Conservation (phyloP, 2,329 filamentous ascomycete genomes). For the Fusarium coffeatum region DNA sequence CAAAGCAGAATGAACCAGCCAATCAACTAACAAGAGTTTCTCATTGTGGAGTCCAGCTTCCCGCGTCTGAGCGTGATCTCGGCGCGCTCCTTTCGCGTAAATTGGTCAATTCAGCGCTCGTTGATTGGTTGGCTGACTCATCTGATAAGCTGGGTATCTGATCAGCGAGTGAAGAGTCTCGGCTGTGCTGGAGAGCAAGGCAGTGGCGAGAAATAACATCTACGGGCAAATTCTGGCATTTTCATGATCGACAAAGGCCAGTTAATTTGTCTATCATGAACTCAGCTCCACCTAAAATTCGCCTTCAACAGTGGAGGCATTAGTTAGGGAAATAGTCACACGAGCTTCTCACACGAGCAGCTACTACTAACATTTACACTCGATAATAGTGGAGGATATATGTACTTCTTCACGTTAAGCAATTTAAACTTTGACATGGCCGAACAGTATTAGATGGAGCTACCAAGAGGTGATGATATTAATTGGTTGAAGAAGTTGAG, state of each 20-base stretch:
- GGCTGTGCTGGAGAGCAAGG: constrained; percentile 7
- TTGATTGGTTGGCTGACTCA: constrained; percentile 36
- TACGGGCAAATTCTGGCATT: constrained; percentile 9
- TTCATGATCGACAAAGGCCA: constrained; percentile 7
- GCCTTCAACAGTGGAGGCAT: not conserved
- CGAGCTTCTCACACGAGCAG: constrained; percentile 22
- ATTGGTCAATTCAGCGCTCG: constrained; percentile 32
- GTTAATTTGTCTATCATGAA: not conserved
- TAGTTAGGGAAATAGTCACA: constrained; percentile 14
- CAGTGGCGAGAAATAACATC: constrained; percentile 19
- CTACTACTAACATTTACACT: not conserved
- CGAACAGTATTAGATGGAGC: not conserved
- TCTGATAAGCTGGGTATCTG: constrained; percentile 17
- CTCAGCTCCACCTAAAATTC: constrained; percentile 8
- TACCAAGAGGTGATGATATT: not conserved
- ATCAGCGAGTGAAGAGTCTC: constrained; percentile 11
- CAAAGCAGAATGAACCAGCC: constrained; percentile 1
- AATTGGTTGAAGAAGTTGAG: not conserved
- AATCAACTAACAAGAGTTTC: constrained; percentile 25
- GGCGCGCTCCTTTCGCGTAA: constrained; percentile 49
- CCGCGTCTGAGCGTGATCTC: constrained; percentile 35
- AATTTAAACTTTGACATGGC: not conserved
- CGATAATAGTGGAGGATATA: no score
- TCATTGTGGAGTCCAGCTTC: constrained; percentile 11
- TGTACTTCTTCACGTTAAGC: not conserved